Base-by-base conservation (phyloP, 495 filamentous ascomycete genomes). In the Tuber borchii region DNA sequence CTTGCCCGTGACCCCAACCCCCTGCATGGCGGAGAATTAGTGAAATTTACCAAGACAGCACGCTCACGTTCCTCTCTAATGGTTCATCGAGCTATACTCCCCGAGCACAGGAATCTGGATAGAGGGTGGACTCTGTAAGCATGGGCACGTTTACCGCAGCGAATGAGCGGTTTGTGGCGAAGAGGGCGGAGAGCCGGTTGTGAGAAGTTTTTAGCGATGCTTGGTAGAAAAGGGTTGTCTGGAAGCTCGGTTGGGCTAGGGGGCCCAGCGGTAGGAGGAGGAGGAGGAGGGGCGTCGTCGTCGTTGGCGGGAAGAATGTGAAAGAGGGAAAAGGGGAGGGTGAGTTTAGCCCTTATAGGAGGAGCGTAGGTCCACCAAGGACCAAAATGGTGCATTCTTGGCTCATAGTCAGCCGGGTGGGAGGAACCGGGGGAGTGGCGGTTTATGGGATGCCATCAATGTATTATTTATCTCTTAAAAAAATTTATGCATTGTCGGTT, bases 61-160 rank as follows among this genome's bases (percentile, higher is more conserved):
- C 91, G 9, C 92, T 92, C 82, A 85, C 91, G 14, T 93, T 93
- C 83, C 85, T 90, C 8, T 91, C 91, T 7, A 93, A 93, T 81
- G 86, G 91, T n/a, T 88, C 90, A 0, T 85, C 85, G 1, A 90
- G 90, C 74, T 78, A 82, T 81, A 70, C 79, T 84, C 40, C 75
- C 71, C 40, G 81, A 77, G 71, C 84, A 70, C 68, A 81, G 76
- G 74, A 81, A 79, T 65, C 76, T 84, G 74, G 71, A 44, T 73
- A 75, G 56, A 48, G 40, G 14, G 79, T 84, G 14, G 86, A 90
- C 78, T 93, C 92, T 76, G 85, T 84, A 48, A 85, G 87, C 51
- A 87, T 88, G 0, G 83, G 84, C 44, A 86, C 86, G 0, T 91
- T 92, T 77, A 92, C 89, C 0, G 91, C 91, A 26, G 89, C 92